Conservation (phyloP, 768 basidiomycete species). For the Suillus discolor region DNA sequence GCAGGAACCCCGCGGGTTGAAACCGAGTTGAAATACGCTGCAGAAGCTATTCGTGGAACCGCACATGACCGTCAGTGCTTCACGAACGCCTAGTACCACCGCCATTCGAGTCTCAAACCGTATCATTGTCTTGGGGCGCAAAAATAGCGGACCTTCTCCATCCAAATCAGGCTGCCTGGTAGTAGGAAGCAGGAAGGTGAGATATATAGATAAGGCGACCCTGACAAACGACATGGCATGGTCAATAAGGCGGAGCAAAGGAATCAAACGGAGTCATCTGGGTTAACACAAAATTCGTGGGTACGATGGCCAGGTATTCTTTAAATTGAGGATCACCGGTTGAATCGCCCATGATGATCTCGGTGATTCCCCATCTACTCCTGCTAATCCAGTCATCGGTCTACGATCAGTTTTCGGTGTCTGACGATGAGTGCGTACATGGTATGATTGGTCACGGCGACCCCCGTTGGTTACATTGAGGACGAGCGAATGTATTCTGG, state of each 20-base stretch:
- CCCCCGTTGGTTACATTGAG: slow-evolving; percentile 1
- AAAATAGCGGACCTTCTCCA: neutral
- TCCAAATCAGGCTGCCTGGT: neutral
- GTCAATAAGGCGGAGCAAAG: slow-evolving; percentile 1
- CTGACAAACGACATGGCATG: neutral
- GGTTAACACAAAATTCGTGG: neutral
- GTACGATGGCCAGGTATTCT: slow-evolving; percentile 4
- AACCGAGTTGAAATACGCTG: neutral
- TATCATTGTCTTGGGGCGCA: neutral
- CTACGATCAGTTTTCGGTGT: slow-evolving; percentile 3
- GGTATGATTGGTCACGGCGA: slow-evolving; percentile 1
- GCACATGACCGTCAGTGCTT: neutral
- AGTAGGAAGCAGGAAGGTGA: neutral
- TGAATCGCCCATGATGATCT: slow-evolving; percentile 9
- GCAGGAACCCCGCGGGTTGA: slow-evolving; percentile 4
- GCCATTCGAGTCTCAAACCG: too few relatives aligned
- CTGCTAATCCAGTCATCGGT: slow-evolving; percentile 6
- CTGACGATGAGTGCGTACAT: slow-evolving; percentile 6
- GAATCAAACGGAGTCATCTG: neutral
- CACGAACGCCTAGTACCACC: neutral
- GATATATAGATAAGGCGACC: slow-evolving; percentile 3
- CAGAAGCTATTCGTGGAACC: neutral
- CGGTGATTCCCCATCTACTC: slow-evolving; percentile 6
- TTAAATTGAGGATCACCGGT: slow-evolving; percentile 9
- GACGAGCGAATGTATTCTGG: neutral